Evolutionary conservation across 2,329 filamentous ascomycete species (phyloP), one percentile per base, ranked within the genome.

Genomic region (Purpureocillium lavendulum): DNA sequence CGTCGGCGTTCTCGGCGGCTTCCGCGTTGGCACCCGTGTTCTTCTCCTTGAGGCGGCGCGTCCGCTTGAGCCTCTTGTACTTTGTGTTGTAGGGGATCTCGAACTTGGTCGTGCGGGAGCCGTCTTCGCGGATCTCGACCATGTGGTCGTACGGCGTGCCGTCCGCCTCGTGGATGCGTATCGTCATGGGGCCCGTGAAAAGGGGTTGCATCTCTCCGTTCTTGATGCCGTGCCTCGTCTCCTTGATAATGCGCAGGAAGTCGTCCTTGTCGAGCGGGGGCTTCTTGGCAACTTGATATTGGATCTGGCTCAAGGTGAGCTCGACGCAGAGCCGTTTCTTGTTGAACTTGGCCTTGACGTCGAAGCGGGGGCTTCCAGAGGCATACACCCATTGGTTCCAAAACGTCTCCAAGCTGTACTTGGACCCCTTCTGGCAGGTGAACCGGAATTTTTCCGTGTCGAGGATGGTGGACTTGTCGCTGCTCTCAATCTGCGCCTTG

Each of bases 71-170:
- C 8, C 94, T 82, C 66, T 97, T 98, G 66, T 98, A 98, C 59
- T 98, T 98, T 1, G 92, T 98, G 53, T 97, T 97, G 64, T 98
- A 98, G 1, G 90, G 89, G 44, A 98, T 96, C 45, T 96, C 89
- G 43, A 97, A 85, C 56, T 85, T 92, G 17, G 71, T 72, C 2
- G 67, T 68, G 50, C 84, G 87, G 3, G 84, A 86, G 12, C 79
- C 76, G 21, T 83, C 82, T 49, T 96, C 88, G 44, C 88, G 88
- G 56, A 98, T 94, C 53, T 96, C 87, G 26, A 97, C 82, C 46
- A 96, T 96, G 56, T 98, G 92, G 58, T 98, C 92, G 55, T 98
- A 98, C 3, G 92, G 92, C 0, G 92, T 97, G 9, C 92, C 92
- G 55, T 98, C 94, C 17, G 92, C 92, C 66, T 98, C 92, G 63